Conservation (phyloP, 1,284 basidiomycete genomes). For the Puccinia horiana region DNA sequence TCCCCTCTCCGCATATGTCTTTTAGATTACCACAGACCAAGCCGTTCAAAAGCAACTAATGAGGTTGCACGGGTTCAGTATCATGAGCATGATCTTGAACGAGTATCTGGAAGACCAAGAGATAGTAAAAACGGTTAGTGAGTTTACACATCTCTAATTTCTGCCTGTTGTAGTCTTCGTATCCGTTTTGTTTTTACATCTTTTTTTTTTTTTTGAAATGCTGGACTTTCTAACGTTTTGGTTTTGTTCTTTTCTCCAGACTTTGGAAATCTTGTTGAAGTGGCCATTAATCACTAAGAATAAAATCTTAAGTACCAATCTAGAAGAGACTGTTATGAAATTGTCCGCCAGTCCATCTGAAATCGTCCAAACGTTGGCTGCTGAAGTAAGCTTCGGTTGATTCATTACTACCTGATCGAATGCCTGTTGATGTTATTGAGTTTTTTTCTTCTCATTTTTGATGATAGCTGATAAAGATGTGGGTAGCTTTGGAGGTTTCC, state of each 20-base stretch:
- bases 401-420: neutral
- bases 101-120: constrained; percentile 76
- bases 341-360: constrained; percentile 64
- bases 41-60: constrained; percentile 79
- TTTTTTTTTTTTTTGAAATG: neutral
- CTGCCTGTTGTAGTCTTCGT: constrained; percentile 50
- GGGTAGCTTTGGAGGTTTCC: constrained; percentile 72
- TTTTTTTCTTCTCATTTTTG: constrained; percentile 33
- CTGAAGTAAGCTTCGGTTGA: constrained; percentile 63
- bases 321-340: constrained; percentile 69
- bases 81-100: constrained; percentile 84
- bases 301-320: constrained; percentile 86
- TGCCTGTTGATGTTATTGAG: neutral
- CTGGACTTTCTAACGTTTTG: no score
- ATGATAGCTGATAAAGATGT: constrained; percentile 68
- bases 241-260: constrained; percentile 62
- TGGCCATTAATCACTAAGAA: constrained; percentile 88
- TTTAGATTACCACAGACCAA: constrained; percentile 79
- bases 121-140: constrained; percentile 69
- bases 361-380: constrained; percentile 66
- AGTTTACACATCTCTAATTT: neutral
- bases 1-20: neutral
- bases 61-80: constrained; percentile 87
- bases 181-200: neutral
- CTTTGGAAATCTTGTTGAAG: constrained; percentile 69